Percentiles rank a stretch among this genome's conserved stretches.
Conservation (phyloP, 2,329 filamentous ascomycete genomes). For the Fusarium foetens region DNA sequence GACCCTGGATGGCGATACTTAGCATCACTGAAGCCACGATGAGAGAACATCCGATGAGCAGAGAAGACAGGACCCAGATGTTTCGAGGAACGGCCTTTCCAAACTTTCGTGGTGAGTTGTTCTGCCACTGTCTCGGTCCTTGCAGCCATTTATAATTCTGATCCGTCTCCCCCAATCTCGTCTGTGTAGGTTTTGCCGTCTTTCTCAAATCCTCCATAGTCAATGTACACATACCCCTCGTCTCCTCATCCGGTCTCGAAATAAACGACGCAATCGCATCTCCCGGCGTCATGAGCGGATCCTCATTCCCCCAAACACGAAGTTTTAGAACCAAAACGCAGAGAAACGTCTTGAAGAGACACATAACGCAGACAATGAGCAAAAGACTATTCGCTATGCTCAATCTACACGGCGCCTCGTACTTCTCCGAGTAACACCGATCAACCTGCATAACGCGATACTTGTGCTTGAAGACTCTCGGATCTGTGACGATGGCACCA, state of each 20-base stretch:
- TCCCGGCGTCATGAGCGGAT: constrained; percentile 29
- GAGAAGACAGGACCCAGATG: constrained; percentile 21
- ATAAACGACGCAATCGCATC: constrained; percentile 37
- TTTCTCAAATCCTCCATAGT: constrained; percentile 10
- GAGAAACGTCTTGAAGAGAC: constrained; percentile 14
- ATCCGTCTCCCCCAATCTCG: neutral
- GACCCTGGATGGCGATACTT: neutral
- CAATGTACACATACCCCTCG: constrained; percentile 25
- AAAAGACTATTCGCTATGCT: constrained; percentile 30
- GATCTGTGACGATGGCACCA: constrained; percentile 9
- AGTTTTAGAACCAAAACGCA: constrained; percentile 17
- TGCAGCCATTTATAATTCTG: constrained; percentile 8
- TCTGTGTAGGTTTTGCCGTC: neutral
- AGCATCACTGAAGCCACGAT: constrained; percentile 13
- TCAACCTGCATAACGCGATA: constrained; percentile 13
- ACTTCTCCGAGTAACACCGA: constrained; percentile 22
- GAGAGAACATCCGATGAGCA: constrained; percentile 23
- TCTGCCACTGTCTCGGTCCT: constrained; percentile 17
- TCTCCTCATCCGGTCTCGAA: constrained; percentile 17
- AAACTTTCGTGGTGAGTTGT: neutral
- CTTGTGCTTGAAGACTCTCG: neutral
- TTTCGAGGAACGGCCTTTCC: constrained; percentile 18
- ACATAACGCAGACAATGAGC: constrained; percentile 26
- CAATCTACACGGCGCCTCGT: constrained; percentile 14
- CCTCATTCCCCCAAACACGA: constrained; percentile 17